Evolutionary conservation across 2,329 filamentous ascomycete species (phyloP), one percentile per base, ranked within the genome.

Genomic region (Metarhizium guizhouense): DNA sequence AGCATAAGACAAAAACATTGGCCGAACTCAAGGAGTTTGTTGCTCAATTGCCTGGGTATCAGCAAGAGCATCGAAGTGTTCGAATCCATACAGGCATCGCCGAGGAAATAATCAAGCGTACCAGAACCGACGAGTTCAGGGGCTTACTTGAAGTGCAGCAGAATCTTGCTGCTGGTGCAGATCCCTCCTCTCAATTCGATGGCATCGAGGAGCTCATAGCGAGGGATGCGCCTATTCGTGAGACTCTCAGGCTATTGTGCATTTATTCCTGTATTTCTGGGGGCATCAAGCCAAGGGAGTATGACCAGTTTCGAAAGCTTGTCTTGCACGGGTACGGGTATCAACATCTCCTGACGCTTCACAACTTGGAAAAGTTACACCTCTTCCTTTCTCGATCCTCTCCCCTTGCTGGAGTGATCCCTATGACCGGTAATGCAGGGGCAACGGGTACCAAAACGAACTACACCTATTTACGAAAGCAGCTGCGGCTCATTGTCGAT

Each of bases 41-140:
- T n/a, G 86, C 86, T 63, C 95, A 95, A 68, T 76, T 99, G 30
- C 93, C 94, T 0, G 86, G 85, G 11, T 96, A 95, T 64, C 93
- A 97, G 71, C 86, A 91, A 50, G 94, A 99, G 69, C 91, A 96
- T 65, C 87, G 93, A 62, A 95, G 89, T 64, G 76, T 96, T n/a
- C 91, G 94, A 60, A 83, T 93, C 34, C 94, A 99, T 66, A 96
- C 92, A 1, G 88, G 88, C 7, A 80, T 99, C 48, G 91, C 92
- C 1, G 94, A 97, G 72, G 93, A 96, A 62, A 94, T 99, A 54
- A 92, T 95, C 78, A 94, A 95, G 66, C 84, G 91, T 64, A 99
- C 94, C 0, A 83, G 89, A 52, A 88, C 90, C 18, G 93, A 97
- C 64, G 82, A 88, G 56, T 99, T 99, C 75, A 89, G 87, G 61